Percentiles rank a stretch among this genome's conserved stretches.
Conservation (phyloP, 2,329 filamentous ascomycete genomes). For the Fusarium sp. region DNA sequence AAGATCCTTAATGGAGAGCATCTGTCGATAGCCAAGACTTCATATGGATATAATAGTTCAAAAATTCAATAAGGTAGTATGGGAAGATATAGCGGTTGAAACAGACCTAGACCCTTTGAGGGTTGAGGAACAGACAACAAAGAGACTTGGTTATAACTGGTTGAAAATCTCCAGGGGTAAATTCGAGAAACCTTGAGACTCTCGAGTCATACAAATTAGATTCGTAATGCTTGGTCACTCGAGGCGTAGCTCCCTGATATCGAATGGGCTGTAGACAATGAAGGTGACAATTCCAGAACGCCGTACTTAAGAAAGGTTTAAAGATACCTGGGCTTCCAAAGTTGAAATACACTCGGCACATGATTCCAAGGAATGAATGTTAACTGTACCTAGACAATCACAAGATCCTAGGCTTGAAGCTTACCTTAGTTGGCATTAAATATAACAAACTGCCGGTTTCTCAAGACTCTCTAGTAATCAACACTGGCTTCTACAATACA, state of each 20-base stretch:
- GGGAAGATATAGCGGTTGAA: neutral
- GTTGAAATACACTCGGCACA: fast-evolving
- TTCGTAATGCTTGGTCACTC: fast-evolving
- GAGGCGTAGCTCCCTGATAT: neutral
- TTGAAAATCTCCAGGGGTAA: fast-evolving
- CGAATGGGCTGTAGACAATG: neutral
- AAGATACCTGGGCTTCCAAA: neutral
- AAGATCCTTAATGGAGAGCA: neutral
- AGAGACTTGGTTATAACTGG: fast-evolving
- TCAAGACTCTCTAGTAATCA: too few species aligned
- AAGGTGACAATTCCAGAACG: too few species aligned
- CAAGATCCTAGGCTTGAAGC: fast-evolving
- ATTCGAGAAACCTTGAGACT: fast-evolving
- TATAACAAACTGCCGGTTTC: neutral
- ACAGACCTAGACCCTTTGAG: fast-evolving
- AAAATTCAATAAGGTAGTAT: neutral
- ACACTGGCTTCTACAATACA: fast-evolving
- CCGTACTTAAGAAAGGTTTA: fast-evolving
- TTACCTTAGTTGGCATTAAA: fast-evolving
- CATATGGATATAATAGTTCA: too few species aligned
- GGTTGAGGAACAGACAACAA: fast-evolving
- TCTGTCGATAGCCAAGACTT: too few species aligned
- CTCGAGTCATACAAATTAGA: fast-evolving
- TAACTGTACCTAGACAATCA: fast-evolving
- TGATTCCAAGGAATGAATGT: neutral